Base-by-base conservation (phyloP, 148 eudicot genomes). In the Fagopyrum tataricum region DNA sequence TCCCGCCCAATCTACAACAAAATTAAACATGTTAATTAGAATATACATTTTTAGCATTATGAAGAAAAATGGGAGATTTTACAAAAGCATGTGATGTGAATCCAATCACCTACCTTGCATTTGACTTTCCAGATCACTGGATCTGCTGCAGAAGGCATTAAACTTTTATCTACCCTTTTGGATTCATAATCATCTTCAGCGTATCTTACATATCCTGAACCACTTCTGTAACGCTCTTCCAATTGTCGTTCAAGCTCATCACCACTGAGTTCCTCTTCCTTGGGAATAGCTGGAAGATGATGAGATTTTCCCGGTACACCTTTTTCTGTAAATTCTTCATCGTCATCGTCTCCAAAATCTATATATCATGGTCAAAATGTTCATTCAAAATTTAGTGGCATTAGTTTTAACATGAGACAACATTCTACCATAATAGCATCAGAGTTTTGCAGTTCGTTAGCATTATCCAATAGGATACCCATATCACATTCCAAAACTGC, bases 41-140 rank as follows among this genome's bases (percentile, higher is more conserved):
- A 79, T 74, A 40, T 18, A 24, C 23, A 17, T n/a, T 12, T 40
- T 73, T 53, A 46, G 39, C 73, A 51, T 49, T 23, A 31, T 13
- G 6, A 31, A 71, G 18, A 41, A 44, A 31, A 12, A 23, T 42
- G 55, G 23, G 23, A 2, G 11, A 58, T 58, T 31, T 15, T 64
- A n/a, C 44, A 64, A 18, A 64, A 64, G 43, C 43, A 37, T 37
- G 18, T n/a, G n/a, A 46, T 8, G 49, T 17, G 13, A 44, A 44
- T 70, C 70, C 67, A 74, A 23, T 42, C 52, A 43, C 52, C 13
- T 80, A 95, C 99, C 97, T 86, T 90, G 96, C 99, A 95, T 81
- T 95, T 95, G 73, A 95, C 96, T 84, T 91, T 95, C 99, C 99
- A 95, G 76, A 88, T 78, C 11, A 75, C 76, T 47, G 96, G 91